Base-by-base conservation (phyloP, 192 early-diverging fungal genomes). In the Geranomyces michiganensis region DNA sequence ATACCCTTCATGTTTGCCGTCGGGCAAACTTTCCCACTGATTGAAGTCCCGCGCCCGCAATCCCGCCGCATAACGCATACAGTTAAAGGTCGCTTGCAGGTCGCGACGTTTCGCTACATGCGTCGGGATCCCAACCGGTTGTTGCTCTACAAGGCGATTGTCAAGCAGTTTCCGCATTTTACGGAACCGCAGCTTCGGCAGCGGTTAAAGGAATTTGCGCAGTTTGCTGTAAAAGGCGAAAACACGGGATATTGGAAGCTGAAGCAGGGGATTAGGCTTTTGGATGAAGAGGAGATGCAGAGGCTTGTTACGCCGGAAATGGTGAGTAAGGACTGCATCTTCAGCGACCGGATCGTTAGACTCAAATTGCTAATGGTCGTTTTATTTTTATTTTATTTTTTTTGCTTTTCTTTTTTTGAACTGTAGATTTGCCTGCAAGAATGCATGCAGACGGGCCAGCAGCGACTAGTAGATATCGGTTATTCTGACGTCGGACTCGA, bases 161-260 rank as follows among this genome's bases (percentile, higher is more conserved):
- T 87, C 31, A 89, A 91, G 69, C 78, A 87, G 33, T 99, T 96
- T 65, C 92, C 95, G 17, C 92, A 92, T 56, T 93, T 93, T 72
- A 84, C 79, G 29, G 96, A 98, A 64, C 73, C 88, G 51, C 91
- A 94, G 64, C 87, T 99, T n/a, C 82, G 92, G 21, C 92, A 94
- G 77, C 88, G 93, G 53, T 81, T 99, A 10, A 95, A 98, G 86
- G 97, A 99, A 79, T 96, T 99, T 82, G 88, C 92, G 33, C 94
- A 97, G 79, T 96, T 93, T 68, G 91, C 92, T 72, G 89, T 92
- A 55, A 93, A 93, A 75, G 85, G 88, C 9, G 87, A 91, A 59
- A 90, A 92, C 48, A 92, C 90, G 45, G 96, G 95, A 17, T 95
- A 90, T 75, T 99, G 96, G 96, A 91, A 92, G 65, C 77, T 92